A percentile compares a stretch with the other conserved stretches of the same genome.
These are phyloP conservation scores for Fusarium domesticum DNA, from an alignment of 2,329 filamentous ascomycete species.

Conservation along the genomic window DNA sequence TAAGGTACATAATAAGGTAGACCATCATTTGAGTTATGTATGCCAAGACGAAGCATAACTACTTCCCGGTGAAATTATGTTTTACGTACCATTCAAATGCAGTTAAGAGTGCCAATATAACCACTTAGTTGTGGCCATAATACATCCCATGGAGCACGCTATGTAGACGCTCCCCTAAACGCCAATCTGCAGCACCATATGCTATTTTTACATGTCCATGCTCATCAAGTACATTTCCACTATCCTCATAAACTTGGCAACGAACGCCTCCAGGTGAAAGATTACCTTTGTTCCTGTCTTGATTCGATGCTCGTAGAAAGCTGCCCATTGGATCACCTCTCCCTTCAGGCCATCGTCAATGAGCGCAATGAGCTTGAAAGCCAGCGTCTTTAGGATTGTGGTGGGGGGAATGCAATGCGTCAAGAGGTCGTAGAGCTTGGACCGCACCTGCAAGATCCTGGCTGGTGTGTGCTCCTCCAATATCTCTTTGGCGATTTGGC, in stretches of 20 bases:
- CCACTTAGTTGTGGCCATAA: no score
- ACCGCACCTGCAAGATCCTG: conserved; percentile 80
- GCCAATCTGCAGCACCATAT: conserved; percentile 12
- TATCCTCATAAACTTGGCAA: conserved; percentile 97
- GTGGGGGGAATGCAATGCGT: conserved; percentile 97
- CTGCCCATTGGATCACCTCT: conserved; percentile 92
- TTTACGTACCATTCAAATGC: neutral
- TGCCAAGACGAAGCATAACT: conserved; percentile 1
- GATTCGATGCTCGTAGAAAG: conserved; percentile 95
- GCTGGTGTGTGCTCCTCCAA: conserved; percentile 89
- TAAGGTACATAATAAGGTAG: no score
- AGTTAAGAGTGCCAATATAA: neutral
- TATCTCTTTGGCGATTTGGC: conserved; percentile 87
- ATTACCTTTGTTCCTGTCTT: conserved; percentile 92
- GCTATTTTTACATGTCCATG: conserved; percentile 61
- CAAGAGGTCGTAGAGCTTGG: conserved; percentile 94
- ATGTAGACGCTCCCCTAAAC: conserved; percentile 24
- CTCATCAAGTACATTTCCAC: conserved; percentile 89
- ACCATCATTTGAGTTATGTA: no score
- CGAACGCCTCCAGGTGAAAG: conserved; percentile 96
- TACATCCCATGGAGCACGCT: conserved; percentile 6
- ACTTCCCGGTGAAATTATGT: neutral
- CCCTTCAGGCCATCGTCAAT: conserved; percentile 88
- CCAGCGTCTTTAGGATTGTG: conserved; percentile 89
- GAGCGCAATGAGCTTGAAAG: conserved; percentile 84